Evolutionary conservation across 1,139 yeast species (phyloP).

Genomic region (Tardiomyces depauwii): DNA sequence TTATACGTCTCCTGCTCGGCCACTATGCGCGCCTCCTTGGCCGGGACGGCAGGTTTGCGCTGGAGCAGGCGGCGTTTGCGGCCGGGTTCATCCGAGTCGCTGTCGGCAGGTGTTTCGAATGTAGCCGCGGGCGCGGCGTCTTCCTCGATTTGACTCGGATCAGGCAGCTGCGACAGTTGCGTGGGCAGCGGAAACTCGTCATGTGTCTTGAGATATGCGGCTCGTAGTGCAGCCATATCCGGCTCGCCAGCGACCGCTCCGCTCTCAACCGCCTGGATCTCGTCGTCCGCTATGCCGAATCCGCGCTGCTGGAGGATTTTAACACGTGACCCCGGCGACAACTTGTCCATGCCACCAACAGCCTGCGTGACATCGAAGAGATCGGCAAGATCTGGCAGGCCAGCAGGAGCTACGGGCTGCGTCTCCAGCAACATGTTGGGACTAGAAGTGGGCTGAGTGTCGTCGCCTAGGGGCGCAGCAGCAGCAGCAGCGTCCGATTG

Average conservation of each 20-base stretch:
- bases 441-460: background rate
- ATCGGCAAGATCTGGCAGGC: conserved; percentile 1
- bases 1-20: background rate
- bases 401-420: background rate
- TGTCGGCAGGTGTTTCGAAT: background rate
- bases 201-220: conserved; percentile 4
- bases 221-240: conserved; percentile 3
- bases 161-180: conserved; percentile 10
- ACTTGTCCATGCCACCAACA: background rate
- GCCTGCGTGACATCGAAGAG: conserved; percentile 7
- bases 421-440: background rate
- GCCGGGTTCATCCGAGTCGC: background rate
- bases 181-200: conserved; percentile 7
- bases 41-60: background rate
- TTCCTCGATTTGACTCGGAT: conserved; percentile 4
- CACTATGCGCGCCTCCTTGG: background rate
- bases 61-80: background rate
- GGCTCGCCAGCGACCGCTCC: conserved; percentile 1
- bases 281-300: background rate
- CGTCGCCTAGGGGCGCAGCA: background rate
- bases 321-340: conserved; percentile 4
- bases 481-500: background rate
- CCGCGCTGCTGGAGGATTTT: background rate
- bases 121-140: too few species aligned
- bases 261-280: conserved; percentile 3